Evolutionary conservation across 495 filamentous ascomycete genomes (phyloP).

Genomic region (Hyphodiscus hymeniophilus): DNA sequence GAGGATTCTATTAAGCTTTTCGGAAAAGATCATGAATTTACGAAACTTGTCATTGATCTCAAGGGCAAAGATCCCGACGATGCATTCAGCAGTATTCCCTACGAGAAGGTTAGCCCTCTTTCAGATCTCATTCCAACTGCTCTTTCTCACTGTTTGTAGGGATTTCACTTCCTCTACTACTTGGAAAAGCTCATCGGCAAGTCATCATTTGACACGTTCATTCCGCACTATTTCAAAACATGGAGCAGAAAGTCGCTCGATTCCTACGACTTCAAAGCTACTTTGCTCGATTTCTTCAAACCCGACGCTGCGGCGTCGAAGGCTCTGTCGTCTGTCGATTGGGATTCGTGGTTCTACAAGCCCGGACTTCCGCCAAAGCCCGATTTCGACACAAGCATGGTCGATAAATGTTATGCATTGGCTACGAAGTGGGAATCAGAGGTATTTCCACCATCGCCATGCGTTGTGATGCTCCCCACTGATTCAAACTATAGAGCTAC

Average conservation of each 20-base stretch:
- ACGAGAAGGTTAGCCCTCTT: constrained; percentile 44
- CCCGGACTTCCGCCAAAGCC: constrained; percentile 87
- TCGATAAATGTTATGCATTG: constrained; percentile 75
- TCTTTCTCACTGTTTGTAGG: constrained; percentile 39
- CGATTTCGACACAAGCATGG: constrained; percentile 79
- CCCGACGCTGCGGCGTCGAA: constrained; percentile 57
- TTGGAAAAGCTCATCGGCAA: constrained; percentile 82
- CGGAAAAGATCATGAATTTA: constrained; percentile 81
- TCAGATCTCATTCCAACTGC: neutral
- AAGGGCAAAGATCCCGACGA: constrained; percentile 92
- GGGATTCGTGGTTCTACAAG: constrained; percentile 79
- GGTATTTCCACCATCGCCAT: constrained; percentile 5
- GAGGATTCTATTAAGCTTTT: constrained; percentile 69
- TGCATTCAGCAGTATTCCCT: constrained; percentile 82
- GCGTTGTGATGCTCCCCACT: neutral
- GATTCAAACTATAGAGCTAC: constrained; percentile 37
- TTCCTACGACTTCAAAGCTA: constrained; percentile 86
- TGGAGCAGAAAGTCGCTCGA: constrained; percentile 77
- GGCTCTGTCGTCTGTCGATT: constrained; percentile 64
- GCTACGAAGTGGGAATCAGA: constrained; percentile 65
- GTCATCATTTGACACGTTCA: constrained; percentile 83
- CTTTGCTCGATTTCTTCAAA: constrained; percentile 75
- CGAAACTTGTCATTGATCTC: constrained; percentile 77
- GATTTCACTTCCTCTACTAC: constrained; percentile 72
- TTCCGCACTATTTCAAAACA: constrained; percentile 85